Evolutionary conservation across 768 basidiomycete species (phyloP).

Genomic region (Myochromella boudieri): DNA sequence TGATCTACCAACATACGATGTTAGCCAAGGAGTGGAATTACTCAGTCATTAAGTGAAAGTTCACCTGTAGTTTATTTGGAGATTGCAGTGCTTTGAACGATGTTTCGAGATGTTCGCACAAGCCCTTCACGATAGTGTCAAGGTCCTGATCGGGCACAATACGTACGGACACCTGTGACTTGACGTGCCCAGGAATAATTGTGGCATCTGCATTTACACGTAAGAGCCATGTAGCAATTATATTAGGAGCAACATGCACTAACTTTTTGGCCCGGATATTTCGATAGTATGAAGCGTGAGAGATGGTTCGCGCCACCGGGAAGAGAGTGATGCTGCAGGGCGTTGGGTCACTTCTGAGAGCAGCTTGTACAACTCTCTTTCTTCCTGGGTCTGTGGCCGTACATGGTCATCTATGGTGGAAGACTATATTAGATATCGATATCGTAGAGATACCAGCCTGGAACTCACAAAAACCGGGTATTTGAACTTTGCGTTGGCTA

Average conservation of each 20-base stretch:
- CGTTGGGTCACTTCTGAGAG: slow-evolving; percentile 69
- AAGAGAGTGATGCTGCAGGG: slow-evolving; percentile 65
- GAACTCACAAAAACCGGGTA: slow-evolving; percentile 82
- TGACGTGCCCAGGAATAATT: slow-evolving; percentile 83
- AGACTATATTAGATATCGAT: not conserved
- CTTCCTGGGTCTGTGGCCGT: slow-evolving; percentile 63
- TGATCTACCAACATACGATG: slow-evolving; percentile 46
- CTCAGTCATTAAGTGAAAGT: not conserved
- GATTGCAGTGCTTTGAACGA: slow-evolving; percentile 64
- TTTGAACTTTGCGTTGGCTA: slow-evolving; percentile 54
- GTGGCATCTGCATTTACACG: slow-evolving; percentile 59
- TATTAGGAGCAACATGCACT: slow-evolving; percentile 24
- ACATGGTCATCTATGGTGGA: slow-evolving; percentile 67
- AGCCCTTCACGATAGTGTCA: slow-evolving; percentile 58
- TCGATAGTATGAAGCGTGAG: slow-evolving; percentile 86
- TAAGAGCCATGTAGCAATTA: not conserved
- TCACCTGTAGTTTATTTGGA: slow-evolving; percentile 71
- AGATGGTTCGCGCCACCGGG: slow-evolving; percentile 89
- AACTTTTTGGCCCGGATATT: slow-evolving; percentile 80
- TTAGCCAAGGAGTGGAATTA: not conserved
- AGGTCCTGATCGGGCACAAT: slow-evolving; percentile 94
- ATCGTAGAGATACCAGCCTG: not conserved
- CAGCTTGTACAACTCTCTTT: slow-evolving; percentile 64
- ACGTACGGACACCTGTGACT: slow-evolving; percentile 85
- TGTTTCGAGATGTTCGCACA: slow-evolving; percentile 56